Conservation (phyloP, 345 rosid genomes). For the Rubroshorea leprosula region DNA sequence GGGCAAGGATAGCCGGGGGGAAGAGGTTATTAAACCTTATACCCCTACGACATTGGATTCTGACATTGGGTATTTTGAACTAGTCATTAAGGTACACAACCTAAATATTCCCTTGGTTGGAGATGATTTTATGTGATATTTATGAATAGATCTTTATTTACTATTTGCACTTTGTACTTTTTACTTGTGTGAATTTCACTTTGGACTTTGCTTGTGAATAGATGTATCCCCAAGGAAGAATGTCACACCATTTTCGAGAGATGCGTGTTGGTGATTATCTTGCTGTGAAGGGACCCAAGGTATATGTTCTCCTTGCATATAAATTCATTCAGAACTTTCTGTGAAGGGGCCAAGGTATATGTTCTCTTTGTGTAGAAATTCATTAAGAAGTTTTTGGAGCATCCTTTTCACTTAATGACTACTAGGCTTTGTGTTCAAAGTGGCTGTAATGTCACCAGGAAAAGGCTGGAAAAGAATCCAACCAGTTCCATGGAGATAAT, state of each 20-base stretch:
- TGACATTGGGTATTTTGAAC: slow-evolving; percentile 75
- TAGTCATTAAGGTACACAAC: slow-evolving; percentile 76
- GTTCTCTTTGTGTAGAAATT: no score
- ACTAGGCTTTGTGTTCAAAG: no score
- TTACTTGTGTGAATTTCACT: background rate
- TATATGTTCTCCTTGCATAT: no score
- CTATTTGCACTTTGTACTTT: background rate
- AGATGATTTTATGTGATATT: slow-evolving; percentile 9
- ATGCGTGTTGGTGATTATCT: slow-evolving; percentile 79
- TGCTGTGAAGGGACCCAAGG: slow-evolving; percentile 98
- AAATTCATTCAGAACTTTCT: no score
- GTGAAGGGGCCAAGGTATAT: no score
- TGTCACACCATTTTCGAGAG: slow-evolving; percentile 99
- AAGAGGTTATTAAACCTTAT: slow-evolving; percentile 87
- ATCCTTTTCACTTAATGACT: no score
- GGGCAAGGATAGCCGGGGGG: slow-evolving; percentile 81
- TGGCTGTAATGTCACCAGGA: no score
- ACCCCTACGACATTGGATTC: slow-evolving; percentile 95
- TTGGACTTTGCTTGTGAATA: slow-evolving; percentile 21
- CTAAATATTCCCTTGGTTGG: slow-evolving; percentile 11
- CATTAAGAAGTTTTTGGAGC: no score
- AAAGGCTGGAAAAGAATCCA: no score
- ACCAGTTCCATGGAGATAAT: no score
- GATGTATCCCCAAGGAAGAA: slow-evolving; percentile 99
- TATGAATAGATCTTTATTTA: background rate